These are phyloP conservation scores for Leptographium radiaticola DNA, from an alignment of 2,329 filamentous ascomycete genomes.

Conservation along the genomic window DNA sequence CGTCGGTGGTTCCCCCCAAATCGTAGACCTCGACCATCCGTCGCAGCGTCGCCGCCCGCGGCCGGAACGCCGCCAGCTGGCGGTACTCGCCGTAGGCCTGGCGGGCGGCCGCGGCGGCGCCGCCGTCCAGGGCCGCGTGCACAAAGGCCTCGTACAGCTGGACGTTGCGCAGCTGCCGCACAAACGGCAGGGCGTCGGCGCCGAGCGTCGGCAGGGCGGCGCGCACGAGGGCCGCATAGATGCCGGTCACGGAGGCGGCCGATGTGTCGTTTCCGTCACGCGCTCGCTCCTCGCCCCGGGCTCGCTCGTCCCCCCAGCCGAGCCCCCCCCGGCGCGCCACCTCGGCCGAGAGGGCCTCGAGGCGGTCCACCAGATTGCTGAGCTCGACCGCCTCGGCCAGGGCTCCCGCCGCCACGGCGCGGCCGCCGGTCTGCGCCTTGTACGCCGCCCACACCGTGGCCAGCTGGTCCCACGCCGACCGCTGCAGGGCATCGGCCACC, in stretches of 20 bases:
- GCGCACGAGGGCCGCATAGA: constrained; percentile 5
- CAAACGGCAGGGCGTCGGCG: constrained; percentile 21
- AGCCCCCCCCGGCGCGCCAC: not conserved
- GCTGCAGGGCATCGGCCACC: constrained; percentile 25
- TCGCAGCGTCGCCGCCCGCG: constrained; percentile 26
- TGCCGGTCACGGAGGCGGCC: not conserved
- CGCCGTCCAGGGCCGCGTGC: constrained; percentile 15
- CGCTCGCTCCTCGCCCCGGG: not conserved
- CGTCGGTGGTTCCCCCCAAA: constrained; percentile 1
- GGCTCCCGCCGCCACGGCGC: not conserved
- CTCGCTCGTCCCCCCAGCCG: not conserved
- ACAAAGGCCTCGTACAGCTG: constrained; percentile 32
- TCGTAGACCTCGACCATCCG: constrained; percentile 30
- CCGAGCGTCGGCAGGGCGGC: constrained; percentile 7
- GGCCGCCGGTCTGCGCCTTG: constrained; percentile 1
- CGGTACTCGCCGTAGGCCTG: constrained; percentile 35
- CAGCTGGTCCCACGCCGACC: constrained; percentile 22
- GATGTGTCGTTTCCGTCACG: not conserved
- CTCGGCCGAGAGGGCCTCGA: not conserved
- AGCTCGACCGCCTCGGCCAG: not conserved
- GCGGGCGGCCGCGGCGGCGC: constrained; percentile 18
- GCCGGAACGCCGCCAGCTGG: constrained; percentile 22
- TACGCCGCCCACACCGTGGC: constrained; percentile 25
- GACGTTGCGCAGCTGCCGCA: constrained; percentile 25
- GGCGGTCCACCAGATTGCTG: not conserved